A percentile compares a stretch with the other conserved stretches of the same genome.
These are phyloP conservation scores for Kregervanrija fluxuum DNA, from an alignment of 805 yeast genomes.

Conservation along the genomic window DNA sequence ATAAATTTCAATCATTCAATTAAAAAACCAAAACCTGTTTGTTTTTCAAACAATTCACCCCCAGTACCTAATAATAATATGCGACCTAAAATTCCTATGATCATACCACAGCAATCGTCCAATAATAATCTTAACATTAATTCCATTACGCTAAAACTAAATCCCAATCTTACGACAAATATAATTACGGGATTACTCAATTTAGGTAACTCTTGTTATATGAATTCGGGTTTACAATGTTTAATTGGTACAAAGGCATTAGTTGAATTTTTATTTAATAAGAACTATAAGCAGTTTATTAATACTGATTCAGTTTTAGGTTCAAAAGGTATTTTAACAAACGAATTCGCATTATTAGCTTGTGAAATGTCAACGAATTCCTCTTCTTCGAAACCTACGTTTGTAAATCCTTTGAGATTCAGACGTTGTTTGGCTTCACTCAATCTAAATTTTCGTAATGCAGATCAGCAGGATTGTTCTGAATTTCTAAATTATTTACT, in stretches of 20 bases:
- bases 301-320: conserved; percentile 72
- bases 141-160: too few species aligned
- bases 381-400: conserved; percentile 6
- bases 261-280: conserved; percentile 52
- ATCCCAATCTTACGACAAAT: conserved; percentile 11
- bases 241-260: conserved; percentile 65
- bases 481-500: conserved; percentile 71
- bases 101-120: too few species aligned
- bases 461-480: conserved; percentile 79
- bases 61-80: conserved; percentile 8
- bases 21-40: background rate
- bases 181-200: conserved; percentile 69
- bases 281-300: conserved; percentile 57
- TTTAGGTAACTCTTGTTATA: conserved; percentile 87
- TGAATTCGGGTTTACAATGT: conserved; percentile 89
- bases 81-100: conserved; percentile 5
- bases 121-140: too few species aligned
- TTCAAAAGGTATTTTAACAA: conserved; percentile 71
- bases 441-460: conserved; percentile 55
- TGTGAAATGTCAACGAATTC: conserved; percentile 43
- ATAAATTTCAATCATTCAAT: background rate
- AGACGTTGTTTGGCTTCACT: conserved; percentile 62
- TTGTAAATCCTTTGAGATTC: conserved; percentile 29
- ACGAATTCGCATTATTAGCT: conserved; percentile 55
- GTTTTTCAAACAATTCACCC: conserved; percentile 11